A percentile compares a stretch with the other conserved stretches of the same genome.
These are phyloP conservation scores for Russula vinacea DNA, from an alignment of 768 basidiomycete species.

Conservation along the genomic window DNA sequence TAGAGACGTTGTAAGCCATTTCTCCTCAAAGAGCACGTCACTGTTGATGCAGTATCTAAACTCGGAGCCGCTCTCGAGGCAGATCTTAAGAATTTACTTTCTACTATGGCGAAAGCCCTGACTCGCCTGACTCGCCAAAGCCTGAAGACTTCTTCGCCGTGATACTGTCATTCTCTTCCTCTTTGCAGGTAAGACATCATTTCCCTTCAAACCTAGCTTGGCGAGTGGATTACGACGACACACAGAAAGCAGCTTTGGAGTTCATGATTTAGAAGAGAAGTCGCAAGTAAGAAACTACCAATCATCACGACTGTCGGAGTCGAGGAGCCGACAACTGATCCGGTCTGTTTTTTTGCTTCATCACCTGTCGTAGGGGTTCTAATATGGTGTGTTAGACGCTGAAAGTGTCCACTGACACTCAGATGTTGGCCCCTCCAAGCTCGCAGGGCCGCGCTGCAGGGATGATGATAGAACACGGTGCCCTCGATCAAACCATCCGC, in stretches of 20 bases:
- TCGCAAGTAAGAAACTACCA: not conserved
- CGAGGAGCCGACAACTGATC: constrained; percentile 20
- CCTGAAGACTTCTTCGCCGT: constrained; percentile 81
- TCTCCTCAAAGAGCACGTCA: constrained; percentile 45
- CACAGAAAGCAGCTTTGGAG: constrained; percentile 66
- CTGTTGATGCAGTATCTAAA: constrained; percentile 62
- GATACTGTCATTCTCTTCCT: constrained; percentile 69
- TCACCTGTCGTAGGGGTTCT: not conserved
- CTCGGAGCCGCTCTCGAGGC: constrained; percentile 55
- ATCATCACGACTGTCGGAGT: constrained; percentile 23
- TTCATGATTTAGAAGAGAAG: constrained; percentile 48
- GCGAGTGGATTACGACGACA: not conserved
- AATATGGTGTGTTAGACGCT: constrained; percentile 40
- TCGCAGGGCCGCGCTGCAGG: constrained; percentile 47
- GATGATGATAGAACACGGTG: constrained; percentile 67
- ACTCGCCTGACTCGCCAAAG: constrained; percentile 60
- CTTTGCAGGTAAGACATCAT: constrained; percentile 53
- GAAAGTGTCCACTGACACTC: constrained; percentile 38
- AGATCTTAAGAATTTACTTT: constrained; percentile 58
- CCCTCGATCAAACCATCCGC: constrained; percentile 80
- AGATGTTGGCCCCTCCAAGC: constrained; percentile 35
- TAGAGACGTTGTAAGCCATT: constrained; percentile 34
- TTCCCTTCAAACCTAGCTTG: not conserved
- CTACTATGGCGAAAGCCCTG: constrained; percentile 78
- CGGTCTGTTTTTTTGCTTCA: constrained; percentile 20